Percentiles rank a stretch among this genome's conserved stretches.
Evolutionary conservation across 148 eudicot species (phyloP).

Genomic region (Chenopodium quinoa): DNA sequence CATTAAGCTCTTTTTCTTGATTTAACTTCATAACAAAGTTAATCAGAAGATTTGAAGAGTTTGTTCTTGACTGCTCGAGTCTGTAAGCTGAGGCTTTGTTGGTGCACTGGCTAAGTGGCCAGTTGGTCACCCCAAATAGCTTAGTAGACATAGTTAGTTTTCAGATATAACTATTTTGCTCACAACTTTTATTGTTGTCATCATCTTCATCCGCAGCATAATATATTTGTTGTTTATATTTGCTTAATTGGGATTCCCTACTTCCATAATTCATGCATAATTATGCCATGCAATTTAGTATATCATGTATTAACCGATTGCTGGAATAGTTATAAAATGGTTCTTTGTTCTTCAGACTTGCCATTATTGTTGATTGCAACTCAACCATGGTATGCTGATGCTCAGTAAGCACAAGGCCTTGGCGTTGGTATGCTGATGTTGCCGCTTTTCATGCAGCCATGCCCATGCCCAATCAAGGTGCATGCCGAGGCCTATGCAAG

Average conservation of each 20-base stretch:
- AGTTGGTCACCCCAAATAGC: not conserved
- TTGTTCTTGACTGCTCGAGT: not conserved
- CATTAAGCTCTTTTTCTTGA: slow-evolving; percentile 10
- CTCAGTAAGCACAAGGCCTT: too few relatives aligned
- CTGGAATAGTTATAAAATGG: too few relatives aligned
- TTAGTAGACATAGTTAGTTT: not conserved
- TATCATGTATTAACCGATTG: too few relatives aligned
- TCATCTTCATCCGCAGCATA: not conserved
- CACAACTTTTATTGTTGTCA: not conserved
- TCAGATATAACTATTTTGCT: not conserved
- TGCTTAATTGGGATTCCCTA: not conserved
- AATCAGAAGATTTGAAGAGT: not conserved
- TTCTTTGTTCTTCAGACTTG: too few relatives aligned
- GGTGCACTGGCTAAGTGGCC: not conserved
- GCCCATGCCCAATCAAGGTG: too few relatives aligned
- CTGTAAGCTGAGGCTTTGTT: slow-evolving; percentile 6
- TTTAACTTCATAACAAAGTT: slow-evolving; percentile 9
- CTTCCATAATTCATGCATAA: too few relatives aligned
- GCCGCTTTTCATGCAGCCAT: too few relatives aligned
- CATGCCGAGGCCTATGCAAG: too few relatives aligned
- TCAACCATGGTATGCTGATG: too few relatives aligned
- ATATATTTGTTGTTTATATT: not conserved
- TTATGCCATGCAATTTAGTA: too few relatives aligned
- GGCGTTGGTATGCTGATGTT: too few relatives aligned
- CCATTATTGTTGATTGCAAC: too few relatives aligned